phyloP scores from a whole-genome alignment of 2,329 filamentous ascomycete species.

The Exophiala spinifera region DNA sequence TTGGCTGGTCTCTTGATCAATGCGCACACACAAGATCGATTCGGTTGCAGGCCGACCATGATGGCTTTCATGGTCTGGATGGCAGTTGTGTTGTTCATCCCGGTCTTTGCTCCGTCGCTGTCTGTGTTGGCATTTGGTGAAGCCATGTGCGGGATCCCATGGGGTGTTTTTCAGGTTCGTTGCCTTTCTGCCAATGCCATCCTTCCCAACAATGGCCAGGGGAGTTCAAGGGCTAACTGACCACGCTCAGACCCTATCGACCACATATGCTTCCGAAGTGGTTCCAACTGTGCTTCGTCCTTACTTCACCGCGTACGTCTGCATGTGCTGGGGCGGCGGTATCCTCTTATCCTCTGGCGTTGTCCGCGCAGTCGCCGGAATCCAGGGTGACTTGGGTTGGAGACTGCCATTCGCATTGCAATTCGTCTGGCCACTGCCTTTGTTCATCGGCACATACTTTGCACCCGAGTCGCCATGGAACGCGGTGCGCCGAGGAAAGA shows the following conservation, averaged over 20 bases:
- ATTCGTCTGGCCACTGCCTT: conserved; percentile 28
- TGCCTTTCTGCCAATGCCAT: not conserved
- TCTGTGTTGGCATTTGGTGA: conserved; percentile 47
- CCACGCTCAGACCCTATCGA: conserved; percentile 34
- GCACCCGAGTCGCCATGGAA: conserved; percentile 37
- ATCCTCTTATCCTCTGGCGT: conserved; percentile 50
- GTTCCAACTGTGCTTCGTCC: conserved; percentile 58
- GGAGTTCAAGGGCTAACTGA: not conserved
- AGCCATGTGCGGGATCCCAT: conserved; percentile 44
- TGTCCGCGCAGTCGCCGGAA: conserved; percentile 20
- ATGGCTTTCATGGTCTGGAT: conserved; percentile 29
- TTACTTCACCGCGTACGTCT: conserved; percentile 58
- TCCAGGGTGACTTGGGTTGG: conserved; percentile 29
- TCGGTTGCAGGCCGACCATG: conserved; percentile 34
- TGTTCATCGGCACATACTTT: conserved; percentile 32
- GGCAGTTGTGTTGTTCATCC: conserved; percentile 44
- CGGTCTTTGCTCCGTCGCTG: conserved; percentile 50
- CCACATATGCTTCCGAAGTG: conserved; percentile 67
- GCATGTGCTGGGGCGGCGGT: conserved; percentile 62
- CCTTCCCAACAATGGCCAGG: not conserved
- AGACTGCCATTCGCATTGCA: conserved; percentile 30
- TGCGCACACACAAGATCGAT: conserved; percentile 30
- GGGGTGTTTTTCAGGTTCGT: conserved; percentile 25
- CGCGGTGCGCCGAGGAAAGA: conserved; percentile 34
- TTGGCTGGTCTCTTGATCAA: conserved; percentile 33